These are phyloP conservation scores for Schizochytrium sp. DNA, from an alignment of 108 stramenopile genomes.

Conservation along the genomic window DNA sequence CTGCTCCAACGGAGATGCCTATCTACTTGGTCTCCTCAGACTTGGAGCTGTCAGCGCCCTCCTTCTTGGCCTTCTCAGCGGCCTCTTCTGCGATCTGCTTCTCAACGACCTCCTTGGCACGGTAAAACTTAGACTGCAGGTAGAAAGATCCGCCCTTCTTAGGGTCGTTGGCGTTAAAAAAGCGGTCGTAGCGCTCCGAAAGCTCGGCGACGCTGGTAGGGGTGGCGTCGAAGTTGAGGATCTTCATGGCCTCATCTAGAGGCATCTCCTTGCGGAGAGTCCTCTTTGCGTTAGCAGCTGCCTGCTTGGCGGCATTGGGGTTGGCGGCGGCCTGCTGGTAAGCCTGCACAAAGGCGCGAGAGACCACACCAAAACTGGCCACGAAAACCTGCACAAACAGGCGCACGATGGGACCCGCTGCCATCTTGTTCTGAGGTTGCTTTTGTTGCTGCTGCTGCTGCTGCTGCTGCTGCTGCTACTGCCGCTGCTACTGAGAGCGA, in stretches of 20 bases:
- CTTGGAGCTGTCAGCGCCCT: not conserved
- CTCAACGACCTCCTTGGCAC: slow-evolving; percentile 89
- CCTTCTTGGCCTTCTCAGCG: slow-evolving; percentile 32
- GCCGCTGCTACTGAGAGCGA: no score
- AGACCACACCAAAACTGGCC: slow-evolving; percentile 68
- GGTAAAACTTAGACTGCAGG: slow-evolving; percentile 94
- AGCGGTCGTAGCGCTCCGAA: slow-evolving; percentile 78
- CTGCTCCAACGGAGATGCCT: not conserved
- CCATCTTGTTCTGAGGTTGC: not conserved
- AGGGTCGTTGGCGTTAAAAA: slow-evolving; percentile 91
- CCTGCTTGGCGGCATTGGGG: slow-evolving; percentile 65
- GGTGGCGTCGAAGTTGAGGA: slow-evolving; percentile 71
- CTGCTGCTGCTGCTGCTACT: no score
- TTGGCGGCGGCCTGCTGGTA: slow-evolving; percentile 72
- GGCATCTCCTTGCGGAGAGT: slow-evolving; percentile 66
- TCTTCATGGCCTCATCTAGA: slow-evolving; percentile 73
- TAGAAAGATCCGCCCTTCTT: slow-evolving; percentile 96
- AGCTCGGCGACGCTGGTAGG: slow-evolving; percentile 63
- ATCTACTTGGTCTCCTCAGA: slow-evolving; percentile 37
- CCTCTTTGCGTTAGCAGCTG: slow-evolving; percentile 66
- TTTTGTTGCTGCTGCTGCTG: no score
- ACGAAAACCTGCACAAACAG: slow-evolving; percentile 73
- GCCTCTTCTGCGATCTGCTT: slow-evolving; percentile 40
- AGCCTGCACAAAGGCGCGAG: slow-evolving; percentile 76
- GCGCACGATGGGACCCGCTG: slow-evolving; percentile 66